Conservation (phyloP, 805 yeast genomes). For the Pichia paraexigua region DNA sequence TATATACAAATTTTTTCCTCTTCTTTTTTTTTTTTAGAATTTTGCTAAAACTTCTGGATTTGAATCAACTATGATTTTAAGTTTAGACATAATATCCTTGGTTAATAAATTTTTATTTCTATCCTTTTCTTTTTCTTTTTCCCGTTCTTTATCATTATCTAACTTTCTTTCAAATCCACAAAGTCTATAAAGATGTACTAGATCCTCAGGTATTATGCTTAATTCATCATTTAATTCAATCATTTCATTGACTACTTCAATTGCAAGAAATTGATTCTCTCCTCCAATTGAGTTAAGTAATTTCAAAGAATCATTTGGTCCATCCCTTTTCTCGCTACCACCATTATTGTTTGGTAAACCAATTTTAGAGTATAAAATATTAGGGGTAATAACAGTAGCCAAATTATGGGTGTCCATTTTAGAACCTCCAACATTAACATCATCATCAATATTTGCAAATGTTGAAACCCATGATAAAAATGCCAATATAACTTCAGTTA, state of each 20-base stretch:
- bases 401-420: conserved; percentile 95
- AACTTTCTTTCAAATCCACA: conserved; percentile 32
- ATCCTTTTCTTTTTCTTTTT: conserved; percentile 12
- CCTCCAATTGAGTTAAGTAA: conserved; percentile 29
- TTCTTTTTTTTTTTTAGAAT: background rate
- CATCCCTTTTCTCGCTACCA: background rate
- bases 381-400: conserved; percentile 94
- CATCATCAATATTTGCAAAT: conserved; percentile 82
- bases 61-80: conserved; percentile 23
- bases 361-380: conserved; percentile 53
- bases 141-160: background rate
- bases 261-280: conserved; percentile 77
- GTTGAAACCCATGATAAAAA: conserved; percentile 95
- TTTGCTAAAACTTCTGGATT: conserved; percentile 19
- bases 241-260: conserved; percentile 80
- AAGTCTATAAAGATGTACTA: conserved; percentile 41
- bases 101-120: conserved; percentile 21
- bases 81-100: conserved; percentile 33
- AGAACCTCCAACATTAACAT: conserved; percentile 82
- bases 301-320: conserved; percentile 1
- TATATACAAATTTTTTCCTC: too few species aligned
- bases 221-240: conserved; percentile 77
- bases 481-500: conserved; percentile 75
- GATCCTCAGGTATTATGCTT: conserved; percentile 64
- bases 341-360: background rate